These are phyloP conservation scores for Brassica balearica DNA, from an alignment of 441 rosid genomes.

Conservation along the genomic window DNA sequence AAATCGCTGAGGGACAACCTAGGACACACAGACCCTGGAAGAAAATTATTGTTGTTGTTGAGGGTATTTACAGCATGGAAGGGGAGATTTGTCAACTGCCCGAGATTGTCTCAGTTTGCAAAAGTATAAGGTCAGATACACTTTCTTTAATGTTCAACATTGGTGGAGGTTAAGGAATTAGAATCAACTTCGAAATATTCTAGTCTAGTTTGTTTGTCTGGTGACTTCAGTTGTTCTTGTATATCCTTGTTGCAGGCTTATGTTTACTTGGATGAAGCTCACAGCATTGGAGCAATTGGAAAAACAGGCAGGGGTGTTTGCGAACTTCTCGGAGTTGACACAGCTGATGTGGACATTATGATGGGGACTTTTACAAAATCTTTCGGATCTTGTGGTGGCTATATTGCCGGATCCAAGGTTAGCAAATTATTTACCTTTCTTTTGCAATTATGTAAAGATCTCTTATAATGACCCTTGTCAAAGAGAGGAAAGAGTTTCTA, in stretches of 20 bases:
- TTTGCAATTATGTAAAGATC: no score
- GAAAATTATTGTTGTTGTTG: slow-evolving; percentile 83
- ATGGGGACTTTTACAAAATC: slow-evolving; percentile 98
- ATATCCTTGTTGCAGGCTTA: not conserved
- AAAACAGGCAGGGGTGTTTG: slow-evolving; percentile 92
- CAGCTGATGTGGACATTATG: slow-evolving; percentile 91
- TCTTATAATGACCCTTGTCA: slow-evolving; percentile 1
- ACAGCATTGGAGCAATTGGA: slow-evolving; percentile 89
- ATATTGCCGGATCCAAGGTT: slow-evolving; percentile 82
- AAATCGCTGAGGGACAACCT: slow-evolving; percentile 90
- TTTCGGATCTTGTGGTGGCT: slow-evolving; percentile 94
- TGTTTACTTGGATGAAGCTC: slow-evolving; percentile 11
- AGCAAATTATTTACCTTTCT: not conserved
- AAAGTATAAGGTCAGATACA: slow-evolving; percentile 71
- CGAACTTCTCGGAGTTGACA: slow-evolving; percentile 84
- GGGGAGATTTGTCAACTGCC: slow-evolving; percentile 91
- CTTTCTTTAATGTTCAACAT: not conserved
- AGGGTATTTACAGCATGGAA: slow-evolving; percentile 97
- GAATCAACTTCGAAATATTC: not conserved
- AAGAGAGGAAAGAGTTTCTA: not conserved
- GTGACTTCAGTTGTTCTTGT: not conserved
- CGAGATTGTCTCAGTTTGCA: slow-evolving; percentile 83
- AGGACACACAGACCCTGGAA: slow-evolving; percentile 96
- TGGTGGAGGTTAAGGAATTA: no score
- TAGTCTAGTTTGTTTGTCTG: not conserved